Conservation (phyloP, 1,139 yeast genomes). For the Arxiozyma bovina region DNA sequence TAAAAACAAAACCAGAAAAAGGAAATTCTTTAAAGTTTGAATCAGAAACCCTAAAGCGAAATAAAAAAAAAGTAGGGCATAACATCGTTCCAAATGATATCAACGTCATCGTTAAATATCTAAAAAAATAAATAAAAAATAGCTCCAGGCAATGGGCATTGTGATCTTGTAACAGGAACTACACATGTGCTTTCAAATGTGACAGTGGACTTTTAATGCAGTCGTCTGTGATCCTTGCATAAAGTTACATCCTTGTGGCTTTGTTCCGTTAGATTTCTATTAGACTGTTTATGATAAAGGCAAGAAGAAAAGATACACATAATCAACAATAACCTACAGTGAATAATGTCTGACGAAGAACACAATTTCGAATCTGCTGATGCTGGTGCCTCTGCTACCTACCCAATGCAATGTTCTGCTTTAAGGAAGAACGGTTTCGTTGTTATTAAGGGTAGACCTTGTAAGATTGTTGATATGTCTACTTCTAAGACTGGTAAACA, state of each 20-base stretch:
- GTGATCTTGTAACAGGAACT: not conserved
- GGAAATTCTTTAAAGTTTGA: no score
- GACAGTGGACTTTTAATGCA: no score
- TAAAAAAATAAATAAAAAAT: no score
- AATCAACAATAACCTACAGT: constrained; percentile 5
- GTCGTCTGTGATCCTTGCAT: no score
- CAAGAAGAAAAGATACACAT: not conserved
- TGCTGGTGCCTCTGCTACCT: constrained; percentile 98
- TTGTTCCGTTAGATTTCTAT: no score
- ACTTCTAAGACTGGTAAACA: constrained; percentile 99
- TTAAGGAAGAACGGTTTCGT: constrained; percentile 99
- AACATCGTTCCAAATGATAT: not conserved
- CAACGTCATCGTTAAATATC: not conserved
- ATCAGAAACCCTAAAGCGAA: not conserved
- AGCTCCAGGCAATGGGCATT: no score
- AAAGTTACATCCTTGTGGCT: no score
- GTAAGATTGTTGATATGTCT: constrained; percentile 99
- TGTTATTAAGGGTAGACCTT: constrained; percentile 97
- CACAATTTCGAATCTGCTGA: constrained; percentile 96
- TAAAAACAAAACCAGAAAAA: not conserved
- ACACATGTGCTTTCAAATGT: no score
- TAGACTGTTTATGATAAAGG: no score
- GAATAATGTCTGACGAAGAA: constrained; percentile 65
- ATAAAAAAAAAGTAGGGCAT: not conserved
- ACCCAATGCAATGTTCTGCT: constrained; percentile 99